Percentiles rank a stretch among this genome's conserved stretches.
phyloP scores from a whole-genome alignment of 1,284 basidiomycete species.

The Trichosporon sp. region DNA sequence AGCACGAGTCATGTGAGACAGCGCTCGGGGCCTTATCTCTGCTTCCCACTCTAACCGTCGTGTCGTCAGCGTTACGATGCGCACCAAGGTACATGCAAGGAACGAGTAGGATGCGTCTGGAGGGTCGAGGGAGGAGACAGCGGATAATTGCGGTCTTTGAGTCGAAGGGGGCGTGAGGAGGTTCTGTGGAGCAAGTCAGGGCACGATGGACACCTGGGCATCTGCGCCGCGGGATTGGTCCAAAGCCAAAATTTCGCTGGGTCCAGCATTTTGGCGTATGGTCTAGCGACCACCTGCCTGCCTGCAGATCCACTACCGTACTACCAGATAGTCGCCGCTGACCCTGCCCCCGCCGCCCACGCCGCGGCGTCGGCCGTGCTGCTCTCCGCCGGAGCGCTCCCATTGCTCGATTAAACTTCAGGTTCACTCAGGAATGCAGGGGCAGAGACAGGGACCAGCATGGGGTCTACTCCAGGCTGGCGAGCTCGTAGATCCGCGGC shows the following conservation, averaged over 20 bases:
- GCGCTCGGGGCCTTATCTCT: not conserved
- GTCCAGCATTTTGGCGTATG: not conserved
- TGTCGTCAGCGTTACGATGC: not conserved
- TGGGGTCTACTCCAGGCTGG: not conserved
- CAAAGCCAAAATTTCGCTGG: not conserved
- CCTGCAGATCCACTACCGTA: not conserved
- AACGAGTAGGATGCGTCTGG: not conserved
- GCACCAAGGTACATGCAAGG: not conserved
- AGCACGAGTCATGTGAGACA: not conserved
- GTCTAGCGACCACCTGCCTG: not conserved
- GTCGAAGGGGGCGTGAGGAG: too few species aligned
- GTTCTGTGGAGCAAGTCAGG: not conserved
- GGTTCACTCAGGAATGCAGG: not conserved
- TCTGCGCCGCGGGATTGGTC: not conserved
- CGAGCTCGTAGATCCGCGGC: not conserved
- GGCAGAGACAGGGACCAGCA: not conserved
- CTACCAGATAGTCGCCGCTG: not conserved
- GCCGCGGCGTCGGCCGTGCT: not conserved
- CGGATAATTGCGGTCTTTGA: not conserved
- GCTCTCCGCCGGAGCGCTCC: not conserved
- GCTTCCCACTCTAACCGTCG: not conserved
- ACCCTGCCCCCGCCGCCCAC: not conserved
- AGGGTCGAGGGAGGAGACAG: not conserved
- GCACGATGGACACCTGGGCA: not conserved
- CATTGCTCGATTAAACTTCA: slow-evolving; percentile 13